A percentile compares a stretch with the other conserved stretches of the same genome.
Evolutionary conservation across 495 filamentous ascomycete genomes (phyloP).

Genomic region (Annulohypoxylon stygium): DNA sequence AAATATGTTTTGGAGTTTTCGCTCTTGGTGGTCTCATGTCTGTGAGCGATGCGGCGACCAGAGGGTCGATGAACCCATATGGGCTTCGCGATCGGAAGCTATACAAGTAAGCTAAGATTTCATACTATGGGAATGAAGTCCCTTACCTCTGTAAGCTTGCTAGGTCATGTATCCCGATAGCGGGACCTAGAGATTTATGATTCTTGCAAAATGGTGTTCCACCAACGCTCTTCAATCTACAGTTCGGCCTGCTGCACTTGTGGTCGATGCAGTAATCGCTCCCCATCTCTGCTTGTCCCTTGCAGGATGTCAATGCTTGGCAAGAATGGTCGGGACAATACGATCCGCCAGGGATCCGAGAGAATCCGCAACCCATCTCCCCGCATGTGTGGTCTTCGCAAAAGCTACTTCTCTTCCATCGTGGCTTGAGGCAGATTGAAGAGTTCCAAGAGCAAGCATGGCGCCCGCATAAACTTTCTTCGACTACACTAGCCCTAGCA

Average conservation of each 20-base stretch:
- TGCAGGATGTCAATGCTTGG: conserved; percentile 39
- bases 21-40: conserved; percentile 11
- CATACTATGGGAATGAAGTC: not conserved
- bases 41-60: conserved; percentile 35
- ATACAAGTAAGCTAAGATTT: conserved; percentile 10
- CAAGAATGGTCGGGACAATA: conserved; percentile 45
- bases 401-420: conserved; percentile 44
- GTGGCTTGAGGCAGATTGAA: conserved; percentile 37
- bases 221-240: conserved; percentile 40
- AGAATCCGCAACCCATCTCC: conserved; percentile 44
- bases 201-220: conserved; percentile 41
- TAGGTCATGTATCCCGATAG: conserved; percentile 31
- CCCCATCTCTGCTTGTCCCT: conserved; percentile 39
- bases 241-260: conserved; percentile 41
- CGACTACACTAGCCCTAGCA: conserved; percentile 31
- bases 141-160: conserved; percentile 43
- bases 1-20: conserved; percentile 31
- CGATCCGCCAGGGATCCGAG: conserved; percentile 35
- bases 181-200: conserved; percentile 34
- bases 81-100: conserved; percentile 42
- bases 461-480: conserved; percentile 32
- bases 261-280: conserved; percentile 47
- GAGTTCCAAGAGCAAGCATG: conserved; percentile 42
- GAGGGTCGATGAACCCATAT: conserved; percentile 35
- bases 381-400: conserved; percentile 46